Evolutionary conservation across 495 filamentous ascomycete species (phyloP).

Genomic region (Penicillium salamii): DNA sequence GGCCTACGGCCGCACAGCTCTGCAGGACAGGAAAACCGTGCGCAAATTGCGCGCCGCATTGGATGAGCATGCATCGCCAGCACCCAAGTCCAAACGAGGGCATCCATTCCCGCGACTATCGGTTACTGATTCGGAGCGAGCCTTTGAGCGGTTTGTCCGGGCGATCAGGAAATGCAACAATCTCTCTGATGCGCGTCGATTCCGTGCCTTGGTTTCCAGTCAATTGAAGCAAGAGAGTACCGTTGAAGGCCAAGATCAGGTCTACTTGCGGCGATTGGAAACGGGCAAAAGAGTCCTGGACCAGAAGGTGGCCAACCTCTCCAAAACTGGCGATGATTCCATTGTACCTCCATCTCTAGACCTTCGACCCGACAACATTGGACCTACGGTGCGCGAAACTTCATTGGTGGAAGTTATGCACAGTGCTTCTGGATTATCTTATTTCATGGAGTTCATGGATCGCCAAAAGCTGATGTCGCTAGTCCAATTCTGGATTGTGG

Average conservation of each 20-base stretch:
- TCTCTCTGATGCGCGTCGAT: conserved; percentile 88
- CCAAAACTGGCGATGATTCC: conserved; percentile 56
- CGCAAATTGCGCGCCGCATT: conserved; percentile 89
- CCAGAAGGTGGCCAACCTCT: conserved; percentile 80
- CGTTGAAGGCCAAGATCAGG: conserved; percentile 72
- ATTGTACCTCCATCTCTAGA: conserved; percentile 32
- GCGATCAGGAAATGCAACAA: conserved; percentile 86
- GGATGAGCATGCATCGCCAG: conserved; percentile 89
- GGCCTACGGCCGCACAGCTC: conserved; percentile 77
- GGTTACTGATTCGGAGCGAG: conserved; percentile 76
- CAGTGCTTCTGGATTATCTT: conserved; percentile 85
- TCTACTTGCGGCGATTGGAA: conserved; percentile 84
- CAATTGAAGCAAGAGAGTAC: conserved; percentile 84
- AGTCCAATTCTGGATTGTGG: conserved; percentile 98
- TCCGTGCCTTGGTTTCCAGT: conserved; percentile 88
- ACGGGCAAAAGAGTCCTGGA: conserved; percentile 89
- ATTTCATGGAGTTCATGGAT: conserved; percentile 99
- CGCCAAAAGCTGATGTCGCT: conserved; percentile 79
- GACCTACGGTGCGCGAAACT: conserved; percentile 62
- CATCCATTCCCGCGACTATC: conserved; percentile 64
- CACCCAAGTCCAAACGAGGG: conserved; percentile 61
- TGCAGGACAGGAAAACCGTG: conserved; percentile 95
- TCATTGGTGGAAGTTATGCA: conserved; percentile 80
- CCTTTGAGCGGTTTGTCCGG: conserved; percentile 91
- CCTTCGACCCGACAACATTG: conserved; percentile 31